Evolutionary conservation across 176 grass and related monocot genomes (phyloP).

Genomic region (Zea luxurians): DNA sequence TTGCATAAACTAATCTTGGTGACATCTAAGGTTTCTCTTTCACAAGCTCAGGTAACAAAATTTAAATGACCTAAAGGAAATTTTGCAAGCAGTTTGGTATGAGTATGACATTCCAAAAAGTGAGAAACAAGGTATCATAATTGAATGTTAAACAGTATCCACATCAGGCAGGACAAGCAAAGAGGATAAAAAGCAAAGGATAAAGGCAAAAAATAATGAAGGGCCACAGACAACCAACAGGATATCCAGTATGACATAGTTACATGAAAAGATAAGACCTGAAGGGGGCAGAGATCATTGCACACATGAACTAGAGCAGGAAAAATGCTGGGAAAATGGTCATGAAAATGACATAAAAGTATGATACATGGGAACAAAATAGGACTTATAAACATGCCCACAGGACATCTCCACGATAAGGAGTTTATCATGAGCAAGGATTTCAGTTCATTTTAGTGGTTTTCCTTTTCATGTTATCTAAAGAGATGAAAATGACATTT

Average conservation of each 20-base stretch:
- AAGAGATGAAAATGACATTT: constrained; percentile 8
- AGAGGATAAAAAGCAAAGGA: constrained; percentile 11
- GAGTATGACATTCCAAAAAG: neutral
- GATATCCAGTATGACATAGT: neutral
- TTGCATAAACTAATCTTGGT: constrained; percentile 9
- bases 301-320: constrained; percentile 25
- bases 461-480: constrained; percentile 18
- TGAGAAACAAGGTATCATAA: constrained; percentile 28
- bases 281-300: constrained; percentile 1
- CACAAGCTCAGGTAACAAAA: constrained; percentile 4
- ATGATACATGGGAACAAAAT: constrained; percentile 27
- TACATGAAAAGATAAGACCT: constrained; percentile 6
- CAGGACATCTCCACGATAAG: neutral
- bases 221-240: constrained; percentile 3
- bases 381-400: constrained; percentile 29
- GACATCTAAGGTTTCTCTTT: constrained; percentile 20
- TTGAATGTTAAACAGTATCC: constrained; percentile 13
- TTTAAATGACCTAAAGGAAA: constrained; percentile 25
- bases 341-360: constrained; percentile 44
- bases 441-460: constrained; percentile 32
- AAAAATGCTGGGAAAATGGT: constrained; percentile 25
- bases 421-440: constrained; percentile 7
- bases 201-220: constrained; percentile 16
- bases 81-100: constrained; percentile 10
- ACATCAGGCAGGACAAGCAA: constrained; percentile 15